Evolutionary conservation across 768 basidiomycete species (phyloP).

Genomic region (Pleurotus platypus): DNA sequence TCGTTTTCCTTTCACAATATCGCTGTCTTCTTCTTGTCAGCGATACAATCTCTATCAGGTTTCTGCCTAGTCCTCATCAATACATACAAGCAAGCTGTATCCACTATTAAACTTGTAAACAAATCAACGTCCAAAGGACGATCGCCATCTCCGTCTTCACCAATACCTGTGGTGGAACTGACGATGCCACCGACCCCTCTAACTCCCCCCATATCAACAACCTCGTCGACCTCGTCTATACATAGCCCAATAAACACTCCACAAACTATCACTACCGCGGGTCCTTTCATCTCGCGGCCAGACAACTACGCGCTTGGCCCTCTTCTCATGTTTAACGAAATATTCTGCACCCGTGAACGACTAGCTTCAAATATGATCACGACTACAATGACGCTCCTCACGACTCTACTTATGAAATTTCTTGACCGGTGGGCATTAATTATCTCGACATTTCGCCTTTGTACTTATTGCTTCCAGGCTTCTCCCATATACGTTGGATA

Average conservation of each 20-base stretch:
- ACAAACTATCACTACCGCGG: not conserved
- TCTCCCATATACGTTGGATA: conserved; percentile 63
- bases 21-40: conserved; percentile 68
- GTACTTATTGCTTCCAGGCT: conserved; percentile 38
- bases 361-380: conserved; percentile 44
- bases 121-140: conserved; percentile 25
- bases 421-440: conserved; percentile 48
- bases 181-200: conserved; percentile 6
- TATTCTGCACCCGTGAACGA: conserved; percentile 46
- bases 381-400: conserved; percentile 42
- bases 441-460: not conserved
- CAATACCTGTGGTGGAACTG: conserved; percentile 1
- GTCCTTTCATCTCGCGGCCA: not conserved
- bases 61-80: conserved; percentile 65
- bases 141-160: conserved; percentile 5
- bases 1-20: conserved; percentile 46
- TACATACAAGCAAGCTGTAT: conserved; percentile 60
- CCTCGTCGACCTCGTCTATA: conserved; percentile 23
- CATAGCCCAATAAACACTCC: not conserved
- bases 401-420: conserved; percentile 46
- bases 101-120: conserved; percentile 66
- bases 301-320: conserved; percentile 37
- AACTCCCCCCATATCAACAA: conserved; percentile 14
- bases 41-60: conserved; percentile 70
- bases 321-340: conserved; percentile 43